phyloP scores from a whole-genome alignment of 352 stramenopile genomes.

The Pythium oligandrum region DNA sequence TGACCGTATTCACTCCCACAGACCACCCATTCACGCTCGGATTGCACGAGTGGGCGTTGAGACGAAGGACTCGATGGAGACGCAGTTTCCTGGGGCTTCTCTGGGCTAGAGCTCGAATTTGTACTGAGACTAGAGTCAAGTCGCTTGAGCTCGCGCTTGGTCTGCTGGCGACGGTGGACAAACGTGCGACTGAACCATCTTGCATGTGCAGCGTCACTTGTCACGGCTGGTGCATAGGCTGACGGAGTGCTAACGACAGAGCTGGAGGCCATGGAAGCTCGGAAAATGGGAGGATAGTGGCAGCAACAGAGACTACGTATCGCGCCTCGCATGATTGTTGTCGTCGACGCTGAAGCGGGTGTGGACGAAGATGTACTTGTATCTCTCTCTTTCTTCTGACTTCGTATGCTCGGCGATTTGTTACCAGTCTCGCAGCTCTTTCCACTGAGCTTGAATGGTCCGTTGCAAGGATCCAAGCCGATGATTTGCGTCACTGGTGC shows the following conservation, averaged over 20 bases:
- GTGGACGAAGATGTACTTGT: too few species aligned
- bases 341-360: neutral
- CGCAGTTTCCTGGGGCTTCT: conserved; percentile 7
- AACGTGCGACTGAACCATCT: conserved; percentile 32
- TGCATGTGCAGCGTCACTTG: conserved; percentile 13
- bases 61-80: conserved; percentile 1
- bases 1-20: conserved; percentile 60
- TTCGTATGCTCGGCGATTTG: too few species aligned
- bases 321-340: conserved; percentile 9
- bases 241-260: neutral
- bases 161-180: conserved; percentile 20
- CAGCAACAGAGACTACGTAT: conserved; percentile 34
- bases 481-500: neutral
- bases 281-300: conserved; percentile 56
- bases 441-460: too few species aligned
- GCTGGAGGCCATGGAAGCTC: conserved; percentile 1
- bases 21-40: conserved; percentile 57
- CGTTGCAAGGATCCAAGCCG: too few species aligned
- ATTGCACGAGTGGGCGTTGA: conserved; percentile 22
- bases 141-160: conserved; percentile 13
- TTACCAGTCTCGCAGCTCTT: too few species aligned
- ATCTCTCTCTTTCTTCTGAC: too few species aligned
- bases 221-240: neutral
- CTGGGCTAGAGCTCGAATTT: neutral
- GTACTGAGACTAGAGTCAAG: neutral